Conservation (phyloP, 306 rosid species). For the Lathyrus aphaca region DNA sequence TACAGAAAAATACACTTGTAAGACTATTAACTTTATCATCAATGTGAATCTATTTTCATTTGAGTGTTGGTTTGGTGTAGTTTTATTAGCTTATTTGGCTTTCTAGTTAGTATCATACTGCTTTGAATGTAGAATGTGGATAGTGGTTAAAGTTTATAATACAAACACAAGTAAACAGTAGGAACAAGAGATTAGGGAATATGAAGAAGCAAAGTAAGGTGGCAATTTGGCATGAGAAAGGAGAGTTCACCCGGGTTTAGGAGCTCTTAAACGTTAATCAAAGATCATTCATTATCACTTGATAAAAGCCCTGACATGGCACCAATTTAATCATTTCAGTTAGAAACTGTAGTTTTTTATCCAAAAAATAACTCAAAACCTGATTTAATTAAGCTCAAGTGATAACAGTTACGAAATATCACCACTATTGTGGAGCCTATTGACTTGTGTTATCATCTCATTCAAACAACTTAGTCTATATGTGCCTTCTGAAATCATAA, state of each 20-base stretch:
- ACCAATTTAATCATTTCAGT: not conserved
- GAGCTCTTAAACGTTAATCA: not conserved
- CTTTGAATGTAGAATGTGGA: not conserved
- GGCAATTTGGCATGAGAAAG: not conserved
- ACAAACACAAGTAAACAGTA: not conserved
- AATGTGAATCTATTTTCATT: conserved; percentile 4
- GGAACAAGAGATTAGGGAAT: conserved; percentile 12
- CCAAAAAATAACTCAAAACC: not conserved
- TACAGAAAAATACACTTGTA: conserved; percentile 92
- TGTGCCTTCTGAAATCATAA: conserved; percentile 23
- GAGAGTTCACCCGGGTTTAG: not conserved
- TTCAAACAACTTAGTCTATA: conserved; percentile 6
- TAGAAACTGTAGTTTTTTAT: not conserved
- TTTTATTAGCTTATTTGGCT: not conserved
- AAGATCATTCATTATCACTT: not conserved
- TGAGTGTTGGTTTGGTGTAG: conserved; percentile 6
- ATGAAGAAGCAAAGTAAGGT: conserved; percentile 1
- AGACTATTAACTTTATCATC: conserved; percentile 34
- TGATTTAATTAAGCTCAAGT: not conserved
- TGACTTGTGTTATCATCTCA: conserved; percentile 13
- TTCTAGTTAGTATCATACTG: conserved; percentile 1
- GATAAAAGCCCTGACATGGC: not conserved
- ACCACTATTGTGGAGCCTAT: not conserved
- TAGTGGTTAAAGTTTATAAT: conserved; percentile 21
- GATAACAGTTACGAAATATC: not conserved